These are phyloP conservation scores for Macadamia tetraphylla DNA, from an alignment of 164 flowering plant genomes.

Conservation along the genomic window DNA sequence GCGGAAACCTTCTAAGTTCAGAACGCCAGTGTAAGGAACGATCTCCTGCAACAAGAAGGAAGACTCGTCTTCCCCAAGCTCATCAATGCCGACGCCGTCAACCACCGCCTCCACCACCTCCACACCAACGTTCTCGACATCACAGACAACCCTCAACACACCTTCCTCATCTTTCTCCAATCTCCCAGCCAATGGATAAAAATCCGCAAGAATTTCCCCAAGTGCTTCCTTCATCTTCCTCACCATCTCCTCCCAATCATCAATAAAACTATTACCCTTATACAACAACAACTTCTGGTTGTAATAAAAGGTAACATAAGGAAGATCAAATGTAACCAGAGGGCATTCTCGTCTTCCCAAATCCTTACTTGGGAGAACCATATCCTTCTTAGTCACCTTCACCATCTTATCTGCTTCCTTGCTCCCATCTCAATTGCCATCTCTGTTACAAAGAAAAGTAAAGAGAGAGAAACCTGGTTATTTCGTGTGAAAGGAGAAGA, in stretches of 20 bases:
- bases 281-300: no score
- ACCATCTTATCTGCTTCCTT: conserved; percentile 19
- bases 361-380: conserved; percentile 22
- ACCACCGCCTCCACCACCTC: conserved; percentile 64
- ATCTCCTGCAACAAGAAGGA: conserved; percentile 1
- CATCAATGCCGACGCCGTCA: conserved; percentile 41
- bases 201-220: conserved; percentile 53
- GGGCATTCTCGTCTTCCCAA: no score
- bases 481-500: no score
- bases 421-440: not conserved
- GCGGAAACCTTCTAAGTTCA: no score
- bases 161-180: conserved; percentile 79
- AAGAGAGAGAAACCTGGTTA: no score
- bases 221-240: conserved; percentile 57
- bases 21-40: no score
- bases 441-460: no score
- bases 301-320: no score
- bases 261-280: conserved; percentile 27
- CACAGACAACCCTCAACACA: conserved; percentile 67
- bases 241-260: conserved; percentile 19
- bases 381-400: conserved; percentile 32
- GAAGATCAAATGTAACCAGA: no score
- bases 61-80: conserved; percentile 37
- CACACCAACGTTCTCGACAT: conserved; percentile 63
- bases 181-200: conserved; percentile 73